Evolutionary conservation across 352 stramenopile species (phyloP).

Genomic region (Pythium brachiatum): DNA sequence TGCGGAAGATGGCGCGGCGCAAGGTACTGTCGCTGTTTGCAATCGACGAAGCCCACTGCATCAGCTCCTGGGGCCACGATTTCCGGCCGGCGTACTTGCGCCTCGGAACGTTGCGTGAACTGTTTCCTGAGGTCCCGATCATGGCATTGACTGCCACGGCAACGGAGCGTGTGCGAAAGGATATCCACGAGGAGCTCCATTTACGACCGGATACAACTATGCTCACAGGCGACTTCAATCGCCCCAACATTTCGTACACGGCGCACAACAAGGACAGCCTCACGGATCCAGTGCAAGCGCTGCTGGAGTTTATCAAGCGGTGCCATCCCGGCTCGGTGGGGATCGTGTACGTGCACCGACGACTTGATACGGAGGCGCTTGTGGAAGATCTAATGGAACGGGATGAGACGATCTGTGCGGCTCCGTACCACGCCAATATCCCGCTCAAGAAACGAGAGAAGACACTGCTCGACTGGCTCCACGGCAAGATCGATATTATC

Average conservation of each 20-base stretch:
- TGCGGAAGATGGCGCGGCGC: slow-evolving; percentile 26
- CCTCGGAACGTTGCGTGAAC: slow-evolving; percentile 35
- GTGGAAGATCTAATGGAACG: slow-evolving; percentile 28
- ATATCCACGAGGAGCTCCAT: slow-evolving; percentile 46
- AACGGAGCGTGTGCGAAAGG: slow-evolving; percentile 49
- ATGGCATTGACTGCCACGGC: slow-evolving; percentile 91
- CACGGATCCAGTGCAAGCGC: slow-evolving; percentile 27
- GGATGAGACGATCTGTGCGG: slow-evolving; percentile 28
- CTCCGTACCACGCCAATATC: slow-evolving; percentile 54
- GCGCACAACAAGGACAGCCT: slow-evolving; percentile 43
- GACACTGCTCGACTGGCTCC: slow-evolving; percentile 47
- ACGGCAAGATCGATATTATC: slow-evolving; percentile 64
- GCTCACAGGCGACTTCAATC: slow-evolving; percentile 53
- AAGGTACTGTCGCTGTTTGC: slow-evolving; percentile 47
- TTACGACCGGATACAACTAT: slow-evolving; percentile 33
- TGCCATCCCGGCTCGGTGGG: slow-evolving; percentile 29
- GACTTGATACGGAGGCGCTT: slow-evolving; percentile 49
- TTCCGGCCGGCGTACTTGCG: slow-evolving; percentile 76
- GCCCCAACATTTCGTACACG: slow-evolving; percentile 57
- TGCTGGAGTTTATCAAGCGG: slow-evolving; percentile 38
- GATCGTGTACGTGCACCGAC: slow-evolving; percentile 52
- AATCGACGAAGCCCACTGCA: slow-evolving; percentile 92
- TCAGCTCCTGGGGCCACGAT: slow-evolving; percentile 89
- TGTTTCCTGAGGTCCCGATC: slow-evolving; percentile 40
- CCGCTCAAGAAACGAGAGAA: slow-evolving; percentile 33